Conservation (phyloP, 2,329 filamentous ascomycete genomes). For the Fusarium sp. region DNA sequence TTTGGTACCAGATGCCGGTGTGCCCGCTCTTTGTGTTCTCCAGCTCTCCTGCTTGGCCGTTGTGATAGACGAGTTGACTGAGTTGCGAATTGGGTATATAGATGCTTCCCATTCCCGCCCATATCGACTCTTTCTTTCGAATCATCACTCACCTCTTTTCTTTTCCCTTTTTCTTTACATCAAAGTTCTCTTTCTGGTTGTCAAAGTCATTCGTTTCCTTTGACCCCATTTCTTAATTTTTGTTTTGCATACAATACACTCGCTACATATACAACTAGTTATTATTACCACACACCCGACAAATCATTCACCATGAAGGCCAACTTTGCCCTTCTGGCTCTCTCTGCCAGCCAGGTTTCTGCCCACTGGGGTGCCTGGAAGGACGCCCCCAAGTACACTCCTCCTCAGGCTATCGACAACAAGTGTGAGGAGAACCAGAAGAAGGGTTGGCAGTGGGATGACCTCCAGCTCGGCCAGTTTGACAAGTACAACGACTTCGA, state of each 20-base stretch:
- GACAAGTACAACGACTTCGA: slow-evolving; percentile 76
- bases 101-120: slow-evolving; percentile 43
- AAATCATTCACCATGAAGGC: slow-evolving; percentile 63
- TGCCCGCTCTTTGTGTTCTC: slow-evolving; percentile 38
- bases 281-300: slow-evolving; percentile 26
- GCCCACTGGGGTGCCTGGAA: slow-evolving; percentile 52
- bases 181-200: slow-evolving; percentile 47
- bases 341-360: slow-evolving; percentile 63
- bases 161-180: slow-evolving; percentile 46
- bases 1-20: slow-evolving; percentile 41
- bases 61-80: slow-evolving; percentile 11
- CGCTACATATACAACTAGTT: slow-evolving; percentile 40
- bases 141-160: slow-evolving; percentile 45
- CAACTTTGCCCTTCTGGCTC: slow-evolving; percentile 60
- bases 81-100: slow-evolving; percentile 47
- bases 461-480: slow-evolving; percentile 72
- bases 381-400: slow-evolving; percentile 66
- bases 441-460: slow-evolving; percentile 77
- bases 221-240: slow-evolving; percentile 51
- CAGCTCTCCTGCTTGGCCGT: slow-evolving; percentile 7
- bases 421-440: slow-evolving; percentile 78
- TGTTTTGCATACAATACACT: slow-evolving; percentile 41
- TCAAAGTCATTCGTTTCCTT: slow-evolving; percentile 71
- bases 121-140: slow-evolving; percentile 33
- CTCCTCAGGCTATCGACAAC: slow-evolving; percentile 80